Conservation (phyloP, 345 rosid species). For the Eucalyptus pauciflora region DNA sequence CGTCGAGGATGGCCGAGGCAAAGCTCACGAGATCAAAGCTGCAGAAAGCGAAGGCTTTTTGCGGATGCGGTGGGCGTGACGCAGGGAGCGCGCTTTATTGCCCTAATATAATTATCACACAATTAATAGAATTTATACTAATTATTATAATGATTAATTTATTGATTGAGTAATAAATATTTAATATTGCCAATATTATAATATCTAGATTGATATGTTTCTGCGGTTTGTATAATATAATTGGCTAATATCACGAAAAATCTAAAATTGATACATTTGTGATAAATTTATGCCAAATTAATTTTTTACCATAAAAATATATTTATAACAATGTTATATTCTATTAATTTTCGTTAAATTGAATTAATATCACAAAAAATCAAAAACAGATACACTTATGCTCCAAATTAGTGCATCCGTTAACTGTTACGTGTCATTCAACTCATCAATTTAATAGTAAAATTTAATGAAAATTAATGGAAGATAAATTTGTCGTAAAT, state of each 20-base stretch:
- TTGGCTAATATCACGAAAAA: no score
- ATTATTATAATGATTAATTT: not conserved
- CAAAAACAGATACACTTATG: no score
- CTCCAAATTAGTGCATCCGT: no score
- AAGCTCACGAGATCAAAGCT: not conserved
- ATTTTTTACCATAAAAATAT: fast-evolving
- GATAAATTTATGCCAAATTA: fast-evolving
- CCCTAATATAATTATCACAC: not conserved
- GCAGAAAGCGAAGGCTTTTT: not conserved
- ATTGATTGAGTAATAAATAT: not conserved
- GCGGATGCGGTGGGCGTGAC: not conserved
- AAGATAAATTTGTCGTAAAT: no score
- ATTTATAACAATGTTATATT: no score
- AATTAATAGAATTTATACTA: not conserved
- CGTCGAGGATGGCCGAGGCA: not conserved
- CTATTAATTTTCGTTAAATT: no score
- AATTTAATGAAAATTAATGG: no score
- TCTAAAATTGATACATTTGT: no score
- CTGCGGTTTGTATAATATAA: not conserved
- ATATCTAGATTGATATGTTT: not conserved
- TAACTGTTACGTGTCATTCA: no score
- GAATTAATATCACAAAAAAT: no score
- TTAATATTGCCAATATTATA: no score
- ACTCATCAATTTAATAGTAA: no score
- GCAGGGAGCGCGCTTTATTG: not conserved